Conservation (phyloP, 179 eudicot species). For the Sideroxylon spinosum region DNA sequence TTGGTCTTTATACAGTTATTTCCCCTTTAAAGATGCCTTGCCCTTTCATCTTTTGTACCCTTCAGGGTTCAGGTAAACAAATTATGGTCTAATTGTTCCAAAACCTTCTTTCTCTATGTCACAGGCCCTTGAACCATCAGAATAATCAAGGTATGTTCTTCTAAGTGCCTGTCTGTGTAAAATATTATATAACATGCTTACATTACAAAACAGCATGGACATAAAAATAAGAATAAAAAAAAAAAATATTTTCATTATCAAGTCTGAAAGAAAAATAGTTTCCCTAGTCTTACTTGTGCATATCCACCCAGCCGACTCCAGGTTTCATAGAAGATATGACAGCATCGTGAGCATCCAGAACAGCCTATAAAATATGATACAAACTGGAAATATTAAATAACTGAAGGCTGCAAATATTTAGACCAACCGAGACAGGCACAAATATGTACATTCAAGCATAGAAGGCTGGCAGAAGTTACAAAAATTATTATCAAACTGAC, state of each 20-base stretch:
- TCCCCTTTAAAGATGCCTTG: background rate
- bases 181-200: background rate
- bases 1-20: background rate
- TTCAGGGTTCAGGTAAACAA: background rate
- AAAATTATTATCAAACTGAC: background rate
- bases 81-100: too few relatives aligned
- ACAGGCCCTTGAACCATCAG: background rate
- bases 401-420: background rate
- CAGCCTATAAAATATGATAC: slow-evolving; percentile 59
- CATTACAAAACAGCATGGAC: background rate
- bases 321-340: slow-evolving; percentile 87
- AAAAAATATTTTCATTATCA: background rate
- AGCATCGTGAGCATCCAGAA: slow-evolving; percentile 84
- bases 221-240: background rate
- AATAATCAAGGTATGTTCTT: background rate
- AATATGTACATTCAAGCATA: background rate
- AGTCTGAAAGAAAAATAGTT: background rate
- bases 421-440: background rate
- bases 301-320: slow-evolving; percentile 89
- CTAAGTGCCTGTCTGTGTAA: background rate
- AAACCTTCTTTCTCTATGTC: background rate
- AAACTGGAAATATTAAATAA: slow-evolving; percentile 8
- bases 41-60: background rate
- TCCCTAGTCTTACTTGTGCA: slow-evolving; percentile 70
- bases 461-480: background rate